Base-by-base conservation (phyloP, 305 asterid genomes). In the Salvia sclarea region DNA sequence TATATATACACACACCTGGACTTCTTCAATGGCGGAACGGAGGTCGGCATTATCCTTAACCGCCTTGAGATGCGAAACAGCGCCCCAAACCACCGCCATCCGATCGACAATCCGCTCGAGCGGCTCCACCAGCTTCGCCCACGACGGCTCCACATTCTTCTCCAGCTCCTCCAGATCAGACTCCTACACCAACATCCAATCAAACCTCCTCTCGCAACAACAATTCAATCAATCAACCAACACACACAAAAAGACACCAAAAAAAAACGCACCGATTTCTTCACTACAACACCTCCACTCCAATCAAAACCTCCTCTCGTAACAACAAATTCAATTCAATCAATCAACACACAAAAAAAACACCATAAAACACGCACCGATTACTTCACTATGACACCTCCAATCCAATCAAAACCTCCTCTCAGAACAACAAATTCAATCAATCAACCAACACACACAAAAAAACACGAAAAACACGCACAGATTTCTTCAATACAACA, bases 71-170 rank as follows among this genome's bases (percentile, higher is more conserved):
- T 93, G 98, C 78, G 87, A 84, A 66, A 93, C 92, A 6, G 92
- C 93, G 55, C 98, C 98, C 97, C 96, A 90, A 47, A 87, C 96
- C 72, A 88, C 86, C 18, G 75, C 72, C 82, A 93, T 69, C 69
- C 86, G 76, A 74, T 93, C 98, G 24, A 57, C 69, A 8, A 93
- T 79, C 80, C 76, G 86, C 87, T 93, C 98, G 74, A 93, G 79
- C 50, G 97, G 98, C 84, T 90, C 98, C 87, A 87, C 98, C 75
- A 90, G 83, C 79, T 93, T 93, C 30, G 94, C 75, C 98, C 98
- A 93, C 3, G 91, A 75, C 25, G 98, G 96, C 78, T 85, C 97
- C 76, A 90, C 94, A 12, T 88, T 88, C 68, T 69, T 86, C 88
- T 90, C 98, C 83, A 93, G 78, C 54, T 79, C 88, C 77, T 77